Percentiles rank a stretch among this genome's conserved stretches.
Conservation (phyloP, 1,284 basidiomycete genomes). For the Cutaneotrichosporon daszewskae region DNA sequence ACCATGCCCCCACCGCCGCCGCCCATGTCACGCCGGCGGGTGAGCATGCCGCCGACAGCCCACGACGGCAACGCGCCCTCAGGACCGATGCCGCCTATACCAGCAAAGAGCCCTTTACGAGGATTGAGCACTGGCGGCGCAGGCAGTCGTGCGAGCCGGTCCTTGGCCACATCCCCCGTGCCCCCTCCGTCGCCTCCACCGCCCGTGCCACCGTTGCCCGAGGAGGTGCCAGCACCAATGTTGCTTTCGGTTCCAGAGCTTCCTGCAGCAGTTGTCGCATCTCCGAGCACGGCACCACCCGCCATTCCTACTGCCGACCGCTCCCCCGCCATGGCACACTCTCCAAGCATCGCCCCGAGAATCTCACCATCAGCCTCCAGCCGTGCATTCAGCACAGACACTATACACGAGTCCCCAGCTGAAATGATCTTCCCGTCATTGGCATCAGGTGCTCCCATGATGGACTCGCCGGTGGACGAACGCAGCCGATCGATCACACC, state of each 20-base stretch:
- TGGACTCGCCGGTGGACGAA: neutral
- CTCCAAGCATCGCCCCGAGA: no score
- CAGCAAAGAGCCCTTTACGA: constrained; percentile 39
- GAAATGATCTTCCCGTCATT: neutral
- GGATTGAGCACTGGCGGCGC: neutral
- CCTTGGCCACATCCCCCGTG: neutral
- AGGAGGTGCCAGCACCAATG: neutral
- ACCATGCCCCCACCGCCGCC: constrained; percentile 23
- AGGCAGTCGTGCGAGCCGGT: neutral
- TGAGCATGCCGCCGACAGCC: constrained; percentile 2
- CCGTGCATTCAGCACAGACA: no score
- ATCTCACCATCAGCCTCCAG: no score
- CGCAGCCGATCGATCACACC: neutral
- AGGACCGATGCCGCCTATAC: constrained; percentile 30
- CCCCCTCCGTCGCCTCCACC: neutral
- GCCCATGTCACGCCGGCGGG: constrained; percentile 4
- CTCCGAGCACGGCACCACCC: neutral
- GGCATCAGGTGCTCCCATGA: constrained; percentile 1
- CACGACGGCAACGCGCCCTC: constrained; percentile 2
- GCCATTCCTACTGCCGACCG: no score
- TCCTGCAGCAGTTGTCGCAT: neutral
- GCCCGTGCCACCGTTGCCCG: constrained; percentile 6
- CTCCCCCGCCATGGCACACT: no score
- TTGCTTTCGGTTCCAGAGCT: neutral
- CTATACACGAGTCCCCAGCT: neutral